Percentiles rank a stretch among this genome's conserved stretches.
These are phyloP conservation scores for Cystobasidium ongulense DNA, from an alignment of 768 basidiomycete genomes.

Conservation along the genomic window DNA sequence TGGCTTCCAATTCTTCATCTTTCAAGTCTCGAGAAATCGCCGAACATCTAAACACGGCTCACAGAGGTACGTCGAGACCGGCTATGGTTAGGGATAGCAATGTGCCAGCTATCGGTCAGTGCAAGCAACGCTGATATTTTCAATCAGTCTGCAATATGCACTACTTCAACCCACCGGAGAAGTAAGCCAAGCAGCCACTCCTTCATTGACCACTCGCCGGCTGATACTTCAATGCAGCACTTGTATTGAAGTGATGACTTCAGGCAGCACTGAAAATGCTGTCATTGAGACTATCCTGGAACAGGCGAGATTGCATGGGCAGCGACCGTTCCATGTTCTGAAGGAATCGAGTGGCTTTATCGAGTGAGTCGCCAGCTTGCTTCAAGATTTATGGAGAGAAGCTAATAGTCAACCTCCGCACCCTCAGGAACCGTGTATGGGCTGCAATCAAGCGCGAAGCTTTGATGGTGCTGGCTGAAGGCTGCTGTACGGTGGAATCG, in stretches of 20 bases:
- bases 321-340: constrained; percentile 4
- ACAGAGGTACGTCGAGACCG: constrained; percentile 12
- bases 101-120: too few relatives aligned
- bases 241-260: constrained; percentile 18
- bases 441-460: constrained; percentile 26
- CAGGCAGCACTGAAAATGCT: neutral
- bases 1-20: constrained; percentile 20
- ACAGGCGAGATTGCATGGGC: constrained; percentile 6
- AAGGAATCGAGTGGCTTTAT: constrained; percentile 23
- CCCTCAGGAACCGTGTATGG: neutral
- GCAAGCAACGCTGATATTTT: neutral
- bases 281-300: constrained; percentile 6
- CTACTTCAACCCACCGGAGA: constrained; percentile 21
- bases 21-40: constrained; percentile 9
- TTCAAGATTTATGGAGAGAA: neutral
- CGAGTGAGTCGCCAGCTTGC: neutral
- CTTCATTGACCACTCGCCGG: neutral
- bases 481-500: neutral
- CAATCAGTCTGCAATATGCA: constrained; percentile 21
- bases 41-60: neutral
- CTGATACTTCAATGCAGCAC: neutral
- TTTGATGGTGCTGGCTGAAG: constrained; percentile 12
- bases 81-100: too few relatives aligned
- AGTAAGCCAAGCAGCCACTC: neutral
- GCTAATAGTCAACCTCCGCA: neutral